A percentile compares a stretch with the other conserved stretches of the same genome.
Evolutionary conservation across 108 stramenopile genomes (phyloP).

Genomic region (Hondaea fermentalgiana): DNA sequence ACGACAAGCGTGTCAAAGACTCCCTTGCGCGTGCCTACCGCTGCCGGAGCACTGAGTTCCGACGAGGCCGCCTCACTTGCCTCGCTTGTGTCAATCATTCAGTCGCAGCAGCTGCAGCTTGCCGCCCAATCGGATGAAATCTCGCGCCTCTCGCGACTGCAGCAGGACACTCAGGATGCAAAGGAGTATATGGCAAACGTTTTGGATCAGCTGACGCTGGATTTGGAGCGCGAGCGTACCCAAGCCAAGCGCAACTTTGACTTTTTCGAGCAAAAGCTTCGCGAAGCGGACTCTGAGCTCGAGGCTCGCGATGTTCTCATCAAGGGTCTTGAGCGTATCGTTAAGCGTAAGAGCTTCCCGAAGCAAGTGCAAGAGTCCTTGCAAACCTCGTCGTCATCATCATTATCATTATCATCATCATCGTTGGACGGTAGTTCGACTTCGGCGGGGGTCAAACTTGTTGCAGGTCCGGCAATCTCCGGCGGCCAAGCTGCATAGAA

Average conservation of each 20-base stretch:
- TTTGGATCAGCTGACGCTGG: neutral
- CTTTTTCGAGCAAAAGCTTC: neutral
- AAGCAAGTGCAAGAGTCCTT: no score
- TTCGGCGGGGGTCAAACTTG: no score
- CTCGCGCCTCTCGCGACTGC: neutral
- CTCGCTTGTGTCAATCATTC: neutral
- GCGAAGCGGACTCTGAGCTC: neutral
- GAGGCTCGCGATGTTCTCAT: neutral
- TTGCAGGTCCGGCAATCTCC: no score
- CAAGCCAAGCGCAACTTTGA: conserved; percentile 17
- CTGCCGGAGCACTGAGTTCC: neutral
- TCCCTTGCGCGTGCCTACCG: neutral
- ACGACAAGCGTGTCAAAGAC: neutral
- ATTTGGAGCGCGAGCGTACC: conserved; percentile 7
- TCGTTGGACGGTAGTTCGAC: no score
- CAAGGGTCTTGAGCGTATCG: neutral
- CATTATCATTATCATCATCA: no score
- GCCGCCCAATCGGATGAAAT: neutral
- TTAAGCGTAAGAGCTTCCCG: neutral
- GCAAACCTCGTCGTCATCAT: no score
- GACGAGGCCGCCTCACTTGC: neutral
- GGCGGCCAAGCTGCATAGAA: no score
- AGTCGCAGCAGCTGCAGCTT: conserved; percentile 8
- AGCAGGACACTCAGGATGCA: neutral
- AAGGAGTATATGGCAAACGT: conserved; percentile 8